phyloP scores from a whole-genome alignment of 306 rosid genomes.

The Malus asiatica region DNA sequence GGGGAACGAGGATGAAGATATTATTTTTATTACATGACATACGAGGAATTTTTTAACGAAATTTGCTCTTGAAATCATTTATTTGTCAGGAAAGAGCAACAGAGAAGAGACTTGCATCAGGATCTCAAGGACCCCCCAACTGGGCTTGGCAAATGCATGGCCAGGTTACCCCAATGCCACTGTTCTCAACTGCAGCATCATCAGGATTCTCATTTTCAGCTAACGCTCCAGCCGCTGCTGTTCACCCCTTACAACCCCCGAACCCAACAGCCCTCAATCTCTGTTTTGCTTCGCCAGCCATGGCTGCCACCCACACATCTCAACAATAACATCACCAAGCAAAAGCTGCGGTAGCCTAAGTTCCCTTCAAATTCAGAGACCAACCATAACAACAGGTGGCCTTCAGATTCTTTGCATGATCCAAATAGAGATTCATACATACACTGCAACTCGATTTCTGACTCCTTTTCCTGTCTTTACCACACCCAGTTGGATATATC shows the following conservation, averaged over 20 bases:
- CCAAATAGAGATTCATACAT: constrained; percentile 32
- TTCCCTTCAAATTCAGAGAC: constrained; percentile 1
- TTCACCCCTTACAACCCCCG: constrained; percentile 33
- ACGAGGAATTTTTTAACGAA: background rate
- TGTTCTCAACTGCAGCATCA: constrained; percentile 98
- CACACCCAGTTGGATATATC: background rate
- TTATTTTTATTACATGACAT: background rate
- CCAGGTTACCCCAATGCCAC: constrained; percentile 59
- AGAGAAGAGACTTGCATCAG: constrained; percentile 50
- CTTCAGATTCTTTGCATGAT: constrained; percentile 29
- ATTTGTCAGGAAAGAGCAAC: constrained; percentile 69
- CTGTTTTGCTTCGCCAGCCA: constrained; percentile 42
- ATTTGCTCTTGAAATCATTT: constrained; percentile 11
- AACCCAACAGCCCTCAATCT: constrained; percentile 42
- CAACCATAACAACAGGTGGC: constrained; percentile 9
- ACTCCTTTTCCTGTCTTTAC: constrained; percentile 19
- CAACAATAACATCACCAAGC: constrained; percentile 39
- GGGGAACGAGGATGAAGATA: background rate
- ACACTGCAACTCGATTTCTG: constrained; percentile 26
- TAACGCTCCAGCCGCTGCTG: constrained; percentile 49
- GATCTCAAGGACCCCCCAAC: constrained; percentile 56
- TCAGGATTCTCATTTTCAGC: constrained; percentile 99
- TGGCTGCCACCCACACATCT: constrained; percentile 34
- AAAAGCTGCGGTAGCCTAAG: constrained; percentile 18
- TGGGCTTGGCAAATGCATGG: constrained; percentile 75